A percentile compares a stretch with the other conserved stretches of the same genome.
These are phyloP conservation scores for Colletotrichum sp. DNA, from an alignment of 2,329 filamentous ascomycete species.

Conservation along the genomic window DNA sequence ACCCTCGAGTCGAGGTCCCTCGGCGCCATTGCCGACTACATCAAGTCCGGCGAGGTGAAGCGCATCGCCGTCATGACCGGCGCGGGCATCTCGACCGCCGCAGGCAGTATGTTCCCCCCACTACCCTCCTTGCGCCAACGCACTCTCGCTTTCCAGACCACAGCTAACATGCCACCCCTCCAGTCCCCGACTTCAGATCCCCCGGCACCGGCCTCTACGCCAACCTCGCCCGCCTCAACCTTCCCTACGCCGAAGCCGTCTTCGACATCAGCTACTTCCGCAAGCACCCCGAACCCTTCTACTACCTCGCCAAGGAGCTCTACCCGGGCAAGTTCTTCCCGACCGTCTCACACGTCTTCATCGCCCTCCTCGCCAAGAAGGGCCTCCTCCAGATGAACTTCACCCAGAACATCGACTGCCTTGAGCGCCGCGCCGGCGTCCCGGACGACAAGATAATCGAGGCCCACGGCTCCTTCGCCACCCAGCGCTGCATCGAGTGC, in stretches of 20 bases:
- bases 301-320: conserved; percentile 87
- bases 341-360: conserved; percentile 89
- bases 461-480: conserved; percentile 94
- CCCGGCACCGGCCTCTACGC: conserved; percentile 93
- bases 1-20: conserved; percentile 74
- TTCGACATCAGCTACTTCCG: conserved; percentile 94
- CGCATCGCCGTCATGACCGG: conserved; percentile 89
- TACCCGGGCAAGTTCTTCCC: conserved; percentile 90
- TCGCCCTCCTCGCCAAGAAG: conserved; percentile 81
- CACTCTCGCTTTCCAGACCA: fast-evolving
- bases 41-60: conserved; percentile 70
- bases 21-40: conserved; percentile 78
- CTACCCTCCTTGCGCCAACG: conserved; percentile 8
- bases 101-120: conserved; percentile 56
- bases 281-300: conserved; percentile 85
- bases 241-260: conserved; percentile 90
- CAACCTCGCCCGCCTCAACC: conserved; percentile 83
- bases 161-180: conserved; percentile 21
- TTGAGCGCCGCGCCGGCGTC: conserved; percentile 87
- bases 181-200: conserved; percentile 92
- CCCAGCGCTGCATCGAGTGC: conserved; percentile 91
- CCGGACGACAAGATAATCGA: conserved; percentile 83
- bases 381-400: conserved; percentile 83
- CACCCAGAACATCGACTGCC: conserved; percentile 97
- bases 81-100: conserved; percentile 83